Percentiles rank a stretch among this genome's conserved stretches.
phyloP scores from a whole-genome alignment of 2,329 filamentous ascomycete species.

The Pseudonectria buxi region DNA sequence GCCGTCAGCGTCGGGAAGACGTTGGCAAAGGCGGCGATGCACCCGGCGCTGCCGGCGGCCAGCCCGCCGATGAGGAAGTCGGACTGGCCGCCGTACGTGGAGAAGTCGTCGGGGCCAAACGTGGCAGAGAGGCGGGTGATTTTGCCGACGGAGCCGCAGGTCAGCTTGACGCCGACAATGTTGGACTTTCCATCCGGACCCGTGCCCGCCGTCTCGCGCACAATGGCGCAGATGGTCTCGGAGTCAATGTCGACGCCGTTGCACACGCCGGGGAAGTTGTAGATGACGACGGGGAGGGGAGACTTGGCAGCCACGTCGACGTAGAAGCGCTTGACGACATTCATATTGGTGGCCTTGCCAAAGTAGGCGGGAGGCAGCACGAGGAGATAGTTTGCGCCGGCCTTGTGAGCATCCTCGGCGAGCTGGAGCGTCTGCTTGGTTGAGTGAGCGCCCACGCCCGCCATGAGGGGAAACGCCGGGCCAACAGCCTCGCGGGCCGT shows the following conservation, averaged over 20 bases:
- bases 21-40: slow-evolving; percentile 57
- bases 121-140: slow-evolving; percentile 52
- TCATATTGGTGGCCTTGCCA: slow-evolving; percentile 52
- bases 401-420: slow-evolving; percentile 49
- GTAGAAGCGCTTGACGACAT: slow-evolving; percentile 54
- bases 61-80: slow-evolving; percentile 62
- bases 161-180: slow-evolving; percentile 64
- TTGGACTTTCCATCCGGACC: slow-evolving; percentile 34
- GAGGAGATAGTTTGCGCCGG: slow-evolving; percentile 55
- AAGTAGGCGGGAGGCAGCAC: slow-evolving; percentile 60
- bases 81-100: slow-evolving; percentile 64
- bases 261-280: slow-evolving; percentile 64
- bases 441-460: slow-evolving; percentile 56
- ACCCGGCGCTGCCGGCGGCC: slow-evolving; percentile 51
- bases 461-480: slow-evolving; percentile 82
- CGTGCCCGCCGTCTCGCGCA: slow-evolving; percentile 15
- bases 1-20: slow-evolving; percentile 52
- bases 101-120: slow-evolving; percentile 50
- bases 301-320: slow-evolving; percentile 46
- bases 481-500: slow-evolving; percentile 69
- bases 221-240: slow-evolving; percentile 41
- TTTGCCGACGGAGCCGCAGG: slow-evolving; percentile 66
- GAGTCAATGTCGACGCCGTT: slow-evolving; percentile 64
- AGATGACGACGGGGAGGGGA: slow-evolving; percentile 53
- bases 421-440: slow-evolving; percentile 57